Base-by-base conservation (phyloP, 225 moss, liverwort and hornwort genomes). In the Rhytidiadelphus loreus region DNA sequence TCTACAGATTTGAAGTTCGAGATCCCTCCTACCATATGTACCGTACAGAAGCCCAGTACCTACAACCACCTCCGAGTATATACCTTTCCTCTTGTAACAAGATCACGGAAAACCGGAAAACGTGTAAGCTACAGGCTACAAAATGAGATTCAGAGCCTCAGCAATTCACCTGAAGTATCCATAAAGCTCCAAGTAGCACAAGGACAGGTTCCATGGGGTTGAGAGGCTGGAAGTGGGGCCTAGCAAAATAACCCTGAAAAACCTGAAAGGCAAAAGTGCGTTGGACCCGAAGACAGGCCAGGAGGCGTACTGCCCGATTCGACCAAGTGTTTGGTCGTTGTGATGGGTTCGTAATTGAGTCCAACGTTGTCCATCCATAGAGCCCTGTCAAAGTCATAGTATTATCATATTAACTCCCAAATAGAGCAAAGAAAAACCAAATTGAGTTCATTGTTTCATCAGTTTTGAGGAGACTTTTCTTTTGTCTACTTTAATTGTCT, bases 151-250 rank as follows among this genome's bases (percentile, higher is more conserved):
- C 60, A 68, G 30, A 73, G 46, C 50, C 79, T 61, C 65, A 24
- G 37, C 68, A 58, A 50, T 88, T 92, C 90, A 98, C 85, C 95
- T 96, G 72, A 99, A 97, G 86, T 97, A 96, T 83, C 99, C 99
- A 84, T 99, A 99, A 41, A 99, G 91, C 92, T 97, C 99, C 88
- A 97, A 89, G 83, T 96, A 99, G 86, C 97, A 96, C 65, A 96
- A 82, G 39, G 94, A 95, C 20, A 99, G 91, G 86, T 96, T 99
- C 99, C 99, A 99, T 41, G 95, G 96, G 50, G 94, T 95, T 41
- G 95, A 94, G 44, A 76, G 82, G 83, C 96, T 94, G 55, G 94
- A 93, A 15, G 97, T 96, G 1, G 97, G 96, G 82, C 93, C 93
- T 9, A 93, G 87, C 60, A 97, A 90, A 86, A 96, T 58, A 44